phyloP scores from a whole-genome alignment of 129 eudicot genomes.

The Tagetes patula region DNA sequence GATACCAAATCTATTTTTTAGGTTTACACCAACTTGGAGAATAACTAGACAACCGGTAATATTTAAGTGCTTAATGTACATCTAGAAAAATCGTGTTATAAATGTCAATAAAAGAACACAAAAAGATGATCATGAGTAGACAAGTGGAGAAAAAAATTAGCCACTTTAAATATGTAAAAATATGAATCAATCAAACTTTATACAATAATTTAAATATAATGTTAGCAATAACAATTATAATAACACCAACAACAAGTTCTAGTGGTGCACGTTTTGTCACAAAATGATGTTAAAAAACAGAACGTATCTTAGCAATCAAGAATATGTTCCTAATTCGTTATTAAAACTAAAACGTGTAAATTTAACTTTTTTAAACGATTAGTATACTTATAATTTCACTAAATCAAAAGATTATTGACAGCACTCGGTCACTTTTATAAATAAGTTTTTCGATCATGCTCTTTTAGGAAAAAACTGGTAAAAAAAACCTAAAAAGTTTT shows the following conservation, averaged over 20 bases:
- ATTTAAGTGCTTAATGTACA: neutral
- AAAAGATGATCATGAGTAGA: neutral
- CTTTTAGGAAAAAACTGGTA: too few relatives aligned
- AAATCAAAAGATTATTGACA: too few relatives aligned
- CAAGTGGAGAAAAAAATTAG: neutral
- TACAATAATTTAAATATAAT: neutral
- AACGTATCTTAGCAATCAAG: neutral
- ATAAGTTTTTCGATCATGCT: too few relatives aligned
- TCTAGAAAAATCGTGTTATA: neutral
- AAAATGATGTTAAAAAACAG: too few relatives aligned
- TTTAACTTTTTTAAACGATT: neutral
- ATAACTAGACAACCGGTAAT: too few relatives aligned
- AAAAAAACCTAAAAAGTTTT: too few relatives aligned
- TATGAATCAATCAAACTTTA: neutral
- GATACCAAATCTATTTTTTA: too few relatives aligned
- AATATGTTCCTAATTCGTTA: neutral
- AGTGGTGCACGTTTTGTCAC: too few relatives aligned
- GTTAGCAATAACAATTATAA: too few relatives aligned
- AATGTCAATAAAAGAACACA: slow-evolving; percentile 1
- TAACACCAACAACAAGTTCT: too few relatives aligned
- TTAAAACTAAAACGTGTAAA: neutral
- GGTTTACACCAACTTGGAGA: neutral
- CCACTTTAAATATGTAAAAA: neutral
- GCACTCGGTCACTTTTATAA: too few relatives aligned
- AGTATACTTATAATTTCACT: too few relatives aligned